Evolutionary conservation across 129 eudicot species (phyloP).

Genomic region (Deinandra increscens): DNA sequence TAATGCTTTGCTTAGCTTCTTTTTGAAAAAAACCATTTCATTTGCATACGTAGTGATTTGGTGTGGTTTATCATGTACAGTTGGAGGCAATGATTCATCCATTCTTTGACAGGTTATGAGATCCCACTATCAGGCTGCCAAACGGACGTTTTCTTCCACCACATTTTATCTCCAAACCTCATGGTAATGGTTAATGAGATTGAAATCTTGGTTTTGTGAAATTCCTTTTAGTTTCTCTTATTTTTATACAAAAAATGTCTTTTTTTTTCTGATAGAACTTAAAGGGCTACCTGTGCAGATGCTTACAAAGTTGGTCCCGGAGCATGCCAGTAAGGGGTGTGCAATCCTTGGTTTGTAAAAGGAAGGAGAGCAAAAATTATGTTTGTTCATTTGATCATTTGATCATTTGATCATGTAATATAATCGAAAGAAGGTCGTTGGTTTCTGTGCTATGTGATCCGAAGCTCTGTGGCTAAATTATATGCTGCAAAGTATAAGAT

Average conservation of each 20-base stretch:
- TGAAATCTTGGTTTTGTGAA: not conserved
- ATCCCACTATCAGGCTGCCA: conserved; percentile 75
- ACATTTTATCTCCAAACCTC: conserved; percentile 75
- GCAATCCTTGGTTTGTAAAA: too few relatives aligned
- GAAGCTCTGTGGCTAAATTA: conserved; percentile 82
- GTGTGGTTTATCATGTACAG: conserved; percentile 37
- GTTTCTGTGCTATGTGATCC: conserved; percentile 77
- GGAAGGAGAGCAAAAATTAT: too few relatives aligned
- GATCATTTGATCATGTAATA: too few relatives aligned
- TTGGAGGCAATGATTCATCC: conserved; percentile 76
- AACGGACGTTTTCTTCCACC: conserved; percentile 90
- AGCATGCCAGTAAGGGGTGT: too few relatives aligned
- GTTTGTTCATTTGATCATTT: too few relatives aligned
- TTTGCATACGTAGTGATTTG: not conserved
- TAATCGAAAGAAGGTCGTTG: conserved; percentile 83
- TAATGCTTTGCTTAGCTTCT: too few relatives aligned
- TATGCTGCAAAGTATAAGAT: conserved; percentile 93
- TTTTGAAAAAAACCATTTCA: not conserved
- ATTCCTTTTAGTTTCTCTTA: not conserved
- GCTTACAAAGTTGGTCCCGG: conserved; percentile 54
- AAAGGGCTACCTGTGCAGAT: conserved; percentile 59
- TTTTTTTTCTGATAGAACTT: conserved; percentile 43
- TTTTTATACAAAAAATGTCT: conserved; percentile 13
- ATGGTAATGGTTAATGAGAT: conserved; percentile 57
- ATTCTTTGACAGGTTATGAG: conserved; percentile 86